Conservation (phyloP, 2,329 filamentous ascomycete species). For the Pseudocercospora crystallina region DNA sequence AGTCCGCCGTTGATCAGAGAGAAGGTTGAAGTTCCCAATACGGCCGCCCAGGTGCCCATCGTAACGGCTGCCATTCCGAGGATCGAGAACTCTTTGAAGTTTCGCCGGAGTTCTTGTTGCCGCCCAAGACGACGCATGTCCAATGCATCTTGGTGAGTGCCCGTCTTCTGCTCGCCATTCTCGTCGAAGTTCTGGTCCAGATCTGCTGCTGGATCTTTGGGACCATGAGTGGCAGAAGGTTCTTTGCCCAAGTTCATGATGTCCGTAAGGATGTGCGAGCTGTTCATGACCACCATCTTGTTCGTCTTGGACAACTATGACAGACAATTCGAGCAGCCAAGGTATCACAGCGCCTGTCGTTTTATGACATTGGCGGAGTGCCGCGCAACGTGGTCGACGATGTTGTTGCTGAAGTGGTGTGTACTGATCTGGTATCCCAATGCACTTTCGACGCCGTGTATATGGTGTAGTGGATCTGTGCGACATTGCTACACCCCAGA, state of each 20-base stretch:
- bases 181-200: background rate
- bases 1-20: constrained; percentile 27
- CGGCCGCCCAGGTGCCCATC: constrained; percentile 26
- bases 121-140: constrained; percentile 16
- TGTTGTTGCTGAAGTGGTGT: no score
- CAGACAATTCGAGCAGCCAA: no score
- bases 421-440: no score
- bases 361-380: no score
- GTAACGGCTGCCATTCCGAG: constrained; percentile 11
- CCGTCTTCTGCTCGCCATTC: background rate
- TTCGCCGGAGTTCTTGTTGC: constrained; percentile 8
- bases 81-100: constrained; percentile 10
- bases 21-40: constrained; percentile 18
- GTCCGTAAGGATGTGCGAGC: background rate
- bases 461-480: no score
- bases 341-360: no score
- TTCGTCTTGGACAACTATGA: no score
- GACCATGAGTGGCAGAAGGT: background rate
- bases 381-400: no score
- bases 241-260: constrained; percentile 2
- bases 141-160: constrained; percentile 8
- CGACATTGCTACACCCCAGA: no score
- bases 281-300: constrained; percentile 3
- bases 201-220: background rate
- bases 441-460: no score